phyloP scores from a whole-genome alignment of 73 alveolate species.

The Halteria grandinella region DNA sequence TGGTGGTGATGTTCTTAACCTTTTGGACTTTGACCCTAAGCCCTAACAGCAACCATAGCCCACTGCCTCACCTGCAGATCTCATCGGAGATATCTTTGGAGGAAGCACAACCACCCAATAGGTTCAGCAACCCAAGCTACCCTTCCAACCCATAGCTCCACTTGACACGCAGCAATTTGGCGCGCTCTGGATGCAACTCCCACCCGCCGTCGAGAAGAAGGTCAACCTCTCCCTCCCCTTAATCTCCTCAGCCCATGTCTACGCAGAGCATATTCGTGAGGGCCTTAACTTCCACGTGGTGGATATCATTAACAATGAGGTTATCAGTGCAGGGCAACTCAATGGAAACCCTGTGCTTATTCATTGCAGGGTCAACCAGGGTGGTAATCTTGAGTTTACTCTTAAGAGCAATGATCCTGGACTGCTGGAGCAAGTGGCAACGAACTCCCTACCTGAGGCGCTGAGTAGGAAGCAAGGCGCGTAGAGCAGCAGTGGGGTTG shows the following conservation, averaged over 20 bases:
- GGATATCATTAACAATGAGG: slow-evolving; percentile 85
- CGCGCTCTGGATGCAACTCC: slow-evolving; percentile 72
- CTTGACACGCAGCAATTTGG: slow-evolving; percentile 86
- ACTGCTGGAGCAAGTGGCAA: too few species aligned
- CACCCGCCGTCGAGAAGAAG: slow-evolving; percentile 72
- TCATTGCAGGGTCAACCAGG: slow-evolving; percentile 74
- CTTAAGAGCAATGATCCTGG: too few species aligned
- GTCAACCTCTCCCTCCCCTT: slow-evolving; percentile 51
- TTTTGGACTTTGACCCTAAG: too few species aligned
- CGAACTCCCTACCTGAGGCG: too few species aligned
- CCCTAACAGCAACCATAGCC: neutral
- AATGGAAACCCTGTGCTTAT: slow-evolving; percentile 62
- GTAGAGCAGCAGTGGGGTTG: too few species aligned
- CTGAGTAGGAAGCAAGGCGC: too few species aligned
- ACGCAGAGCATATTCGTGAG: slow-evolving; percentile 59
- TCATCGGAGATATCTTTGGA: slow-evolving; percentile 72
- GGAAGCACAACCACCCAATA: slow-evolving; percentile 57
- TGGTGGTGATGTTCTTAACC: too few species aligned
- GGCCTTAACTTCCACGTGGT: slow-evolving; percentile 74
- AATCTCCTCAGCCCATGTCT: slow-evolving; percentile 68
- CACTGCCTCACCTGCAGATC: slow-evolving; percentile 38
- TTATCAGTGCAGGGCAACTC: slow-evolving; percentile 76
- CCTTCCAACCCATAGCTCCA: too few species aligned
- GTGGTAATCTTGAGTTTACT: slow-evolving; percentile 47
- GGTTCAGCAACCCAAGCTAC: too few species aligned